A percentile compares a stretch with the other conserved stretches of the same genome.
Conservation (phyloP, 2,329 filamentous ascomycete genomes). For the Ophiostoma sp. region DNA sequence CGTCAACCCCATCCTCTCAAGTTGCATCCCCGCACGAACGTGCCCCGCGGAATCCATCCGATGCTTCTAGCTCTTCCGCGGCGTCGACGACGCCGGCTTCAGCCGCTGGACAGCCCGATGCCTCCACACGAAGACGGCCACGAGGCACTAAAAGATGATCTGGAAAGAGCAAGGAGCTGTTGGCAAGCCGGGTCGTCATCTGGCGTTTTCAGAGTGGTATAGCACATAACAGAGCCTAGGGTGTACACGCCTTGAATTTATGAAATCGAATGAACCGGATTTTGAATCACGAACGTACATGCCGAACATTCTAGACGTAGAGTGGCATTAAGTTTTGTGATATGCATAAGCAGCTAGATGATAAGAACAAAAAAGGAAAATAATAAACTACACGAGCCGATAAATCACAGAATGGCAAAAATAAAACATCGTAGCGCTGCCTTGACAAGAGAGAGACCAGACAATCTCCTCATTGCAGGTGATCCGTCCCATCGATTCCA, state of each 20-base stretch:
- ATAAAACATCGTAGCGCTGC: constrained; percentile 12
- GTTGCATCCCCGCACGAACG: not conserved
- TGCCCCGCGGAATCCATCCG: not conserved
- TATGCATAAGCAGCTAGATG: not conserved
- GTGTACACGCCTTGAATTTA: too few relatives aligned
- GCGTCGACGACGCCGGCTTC: not conserved
- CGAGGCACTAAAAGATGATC: not conserved
- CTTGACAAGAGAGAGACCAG: not conserved
- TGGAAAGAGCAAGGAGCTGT: not conserved
- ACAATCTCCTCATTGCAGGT: not conserved
- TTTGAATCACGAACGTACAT: not conserved
- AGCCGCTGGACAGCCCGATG: not conserved
- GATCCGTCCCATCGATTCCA: not conserved
- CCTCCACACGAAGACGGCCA: not conserved
- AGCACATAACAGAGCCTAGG: too few relatives aligned
- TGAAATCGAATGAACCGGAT: too few relatives aligned
- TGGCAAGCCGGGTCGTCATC: not conserved
- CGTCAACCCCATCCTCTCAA: not conserved
- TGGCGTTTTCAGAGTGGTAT: not conserved
- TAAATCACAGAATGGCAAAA: constrained; percentile 3
- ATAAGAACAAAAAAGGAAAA: constrained; percentile 10
- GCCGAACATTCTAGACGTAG: constrained; percentile 14
- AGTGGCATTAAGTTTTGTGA: constrained; percentile 19
- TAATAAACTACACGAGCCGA: constrained; percentile 8
- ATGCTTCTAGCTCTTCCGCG: not conserved